Conservation (phyloP, 2,329 filamentous ascomycete species). For the Aulographum hederae region DNA sequence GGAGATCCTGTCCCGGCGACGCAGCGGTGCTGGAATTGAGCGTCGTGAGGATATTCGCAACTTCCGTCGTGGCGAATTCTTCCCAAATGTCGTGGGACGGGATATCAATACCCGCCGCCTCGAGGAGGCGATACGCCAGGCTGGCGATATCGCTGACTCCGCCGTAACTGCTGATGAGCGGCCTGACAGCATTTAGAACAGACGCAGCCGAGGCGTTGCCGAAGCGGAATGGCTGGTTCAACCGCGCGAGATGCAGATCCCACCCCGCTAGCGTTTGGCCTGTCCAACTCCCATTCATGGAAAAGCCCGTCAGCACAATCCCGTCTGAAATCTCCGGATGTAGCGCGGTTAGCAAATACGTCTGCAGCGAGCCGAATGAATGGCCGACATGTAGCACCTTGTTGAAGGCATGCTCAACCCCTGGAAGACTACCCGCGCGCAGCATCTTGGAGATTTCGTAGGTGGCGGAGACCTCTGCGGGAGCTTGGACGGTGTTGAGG, state of each 20-base stretch:
- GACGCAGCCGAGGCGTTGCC: slow-evolving; percentile 8
- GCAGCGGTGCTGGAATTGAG: slow-evolving; percentile 13
- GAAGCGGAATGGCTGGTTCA: slow-evolving; percentile 22
- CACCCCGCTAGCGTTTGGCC: slow-evolving; percentile 16
- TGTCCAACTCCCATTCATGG: slow-evolving; percentile 9
- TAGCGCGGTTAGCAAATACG: slow-evolving; percentile 13
- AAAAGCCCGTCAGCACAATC: slow-evolving; percentile 20
- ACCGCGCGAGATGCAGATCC: slow-evolving; percentile 28
- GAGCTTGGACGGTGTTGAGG: slow-evolving; percentile 18
- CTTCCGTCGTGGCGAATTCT: slow-evolving; percentile 7
- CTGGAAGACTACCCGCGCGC: slow-evolving; percentile 11
- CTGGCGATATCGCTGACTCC: background rate
- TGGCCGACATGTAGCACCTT: slow-evolving; percentile 22
- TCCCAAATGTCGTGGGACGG: slow-evolving; percentile 6
- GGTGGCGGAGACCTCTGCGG: slow-evolving; percentile 18
- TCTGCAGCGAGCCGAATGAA: slow-evolving; percentile 18
- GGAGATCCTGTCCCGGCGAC: slow-evolving; percentile 3
- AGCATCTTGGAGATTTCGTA: slow-evolving; percentile 16
- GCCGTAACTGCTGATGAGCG: background rate
- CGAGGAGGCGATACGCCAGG: background rate
- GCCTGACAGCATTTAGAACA: slow-evolving; percentile 1
- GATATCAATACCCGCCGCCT: slow-evolving; percentile 3
- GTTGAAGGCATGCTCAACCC: slow-evolving; percentile 10
- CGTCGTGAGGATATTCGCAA: slow-evolving; percentile 8
- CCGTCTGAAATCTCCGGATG: slow-evolving; percentile 18